Evolutionary conservation across 2,329 filamentous ascomycete species (phyloP).

Genomic region (Nannizzia gypsea): DNA sequence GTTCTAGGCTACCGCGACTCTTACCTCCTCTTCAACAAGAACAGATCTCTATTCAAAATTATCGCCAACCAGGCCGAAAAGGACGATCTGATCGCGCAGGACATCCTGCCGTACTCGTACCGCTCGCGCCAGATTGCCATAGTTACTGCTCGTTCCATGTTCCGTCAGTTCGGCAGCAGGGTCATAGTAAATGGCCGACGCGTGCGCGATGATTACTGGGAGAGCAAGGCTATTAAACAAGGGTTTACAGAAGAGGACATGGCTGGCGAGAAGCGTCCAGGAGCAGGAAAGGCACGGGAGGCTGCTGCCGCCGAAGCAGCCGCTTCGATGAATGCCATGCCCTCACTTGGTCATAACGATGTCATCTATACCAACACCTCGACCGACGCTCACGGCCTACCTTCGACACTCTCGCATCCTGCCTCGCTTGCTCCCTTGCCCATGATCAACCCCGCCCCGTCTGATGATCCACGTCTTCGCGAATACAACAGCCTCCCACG

Average conservation of each 20-base stretch:
- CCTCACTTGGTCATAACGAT: slow-evolving; percentile 63
- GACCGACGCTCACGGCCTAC: slow-evolving; percentile 57
- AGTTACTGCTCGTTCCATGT: slow-evolving; percentile 96
- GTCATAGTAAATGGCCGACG: slow-evolving; percentile 81
- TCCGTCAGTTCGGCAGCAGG: slow-evolving; percentile 90
- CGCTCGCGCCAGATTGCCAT: slow-evolving; percentile 97
- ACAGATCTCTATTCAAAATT: slow-evolving; percentile 91
- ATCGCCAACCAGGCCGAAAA: slow-evolving; percentile 94
- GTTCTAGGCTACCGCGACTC: slow-evolving; percentile 91
- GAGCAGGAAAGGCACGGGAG: slow-evolving; percentile 78
- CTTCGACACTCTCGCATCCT: slow-evolving; percentile 56
- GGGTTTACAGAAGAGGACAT: slow-evolving; percentile 95
- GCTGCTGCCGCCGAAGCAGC: slow-evolving; percentile 56
- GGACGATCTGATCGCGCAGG: slow-evolving; percentile 87
- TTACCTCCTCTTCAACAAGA: slow-evolving; percentile 98
- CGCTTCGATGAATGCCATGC: slow-evolving; percentile 40
- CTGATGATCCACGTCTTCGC: slow-evolving; percentile 62
- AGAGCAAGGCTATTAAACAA: slow-evolving; percentile 90
- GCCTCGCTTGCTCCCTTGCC: slow-evolving; percentile 62
- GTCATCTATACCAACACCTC: slow-evolving; percentile 76
- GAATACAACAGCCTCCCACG: slow-evolving; percentile 77
- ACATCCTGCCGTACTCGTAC: slow-evolving; percentile 94
- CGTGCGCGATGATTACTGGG: slow-evolving; percentile 97
- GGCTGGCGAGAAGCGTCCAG: slow-evolving; percentile 90
- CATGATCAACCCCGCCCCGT: slow-evolving; percentile 70